Evolutionary conservation across 805 yeast genomes (phyloP), one percentile per base, ranked within the genome.

Genomic region (Starmerella sirachaensis): DNA sequence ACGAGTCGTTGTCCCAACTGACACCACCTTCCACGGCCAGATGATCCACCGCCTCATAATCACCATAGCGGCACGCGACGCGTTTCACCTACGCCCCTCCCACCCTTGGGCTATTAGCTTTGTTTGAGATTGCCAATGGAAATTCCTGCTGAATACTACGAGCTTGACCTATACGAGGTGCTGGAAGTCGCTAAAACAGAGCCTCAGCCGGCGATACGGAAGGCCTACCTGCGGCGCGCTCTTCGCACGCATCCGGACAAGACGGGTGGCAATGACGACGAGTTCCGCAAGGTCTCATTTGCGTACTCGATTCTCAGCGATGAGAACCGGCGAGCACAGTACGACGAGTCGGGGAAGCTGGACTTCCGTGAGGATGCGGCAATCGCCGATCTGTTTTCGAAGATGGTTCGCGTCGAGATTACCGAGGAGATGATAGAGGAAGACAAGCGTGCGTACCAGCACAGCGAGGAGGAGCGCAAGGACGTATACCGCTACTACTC

Each of bases 191-290:
- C 28, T 4, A 32, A 40, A 18, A 29, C 33, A 1, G 37, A 38
- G 6, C 25, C 39, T 4, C 72, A 68, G 0, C 59, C 69, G 0
- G 76, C 67, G 10, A 69, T 83, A 46, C 81, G 78, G 52, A 74
- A 69, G 51, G 70, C 81, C 0, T 80, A 80, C 51, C 69, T 80
- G 46, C 72, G 71, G 41, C 52, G 69, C 24, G 80, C 86, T 46
- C 60, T 80, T 21, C 58, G 62, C 33, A 66, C 70, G 42, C 93
- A 80, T 53, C 93, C 93, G 1, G 93, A 80, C 56, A 79, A 80
- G 52, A 32, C 46, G 20, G 56, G 68, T 32, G 64, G 62, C 51
- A 60, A 61, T 31, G 57, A 56, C 25, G 57, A 45, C 9, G 59
- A 51, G 33, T 84, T 85, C 56, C 79, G 83, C 35, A 60, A 70